These are phyloP conservation scores for Taphrina flavorubra DNA, from an alignment of 1,139 yeast species.

Conservation along the genomic window DNA sequence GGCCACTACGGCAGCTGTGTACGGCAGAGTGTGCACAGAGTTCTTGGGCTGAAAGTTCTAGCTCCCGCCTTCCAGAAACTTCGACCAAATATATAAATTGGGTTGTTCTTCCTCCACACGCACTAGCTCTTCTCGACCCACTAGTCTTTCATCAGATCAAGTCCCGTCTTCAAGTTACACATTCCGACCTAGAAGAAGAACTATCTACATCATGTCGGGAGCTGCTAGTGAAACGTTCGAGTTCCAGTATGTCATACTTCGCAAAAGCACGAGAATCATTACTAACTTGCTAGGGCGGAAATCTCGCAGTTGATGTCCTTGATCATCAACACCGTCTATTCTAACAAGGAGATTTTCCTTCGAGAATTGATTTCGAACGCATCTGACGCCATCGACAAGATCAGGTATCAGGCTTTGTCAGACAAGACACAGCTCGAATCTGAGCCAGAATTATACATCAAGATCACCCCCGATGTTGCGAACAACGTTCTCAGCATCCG, in stretches of 20 bases:
- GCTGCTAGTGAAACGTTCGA: conserved; percentile 54
- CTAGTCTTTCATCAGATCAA: conserved; percentile 11
- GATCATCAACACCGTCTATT: conserved; percentile 99
- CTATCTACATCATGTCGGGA: conserved; percentile 15
- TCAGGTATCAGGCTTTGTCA: conserved; percentile 93
- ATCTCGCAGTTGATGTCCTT: conserved; percentile 99
- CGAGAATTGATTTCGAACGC: conserved; percentile 99
- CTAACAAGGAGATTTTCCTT: conserved; percentile 98
- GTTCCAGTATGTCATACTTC: conserved; percentile 61
- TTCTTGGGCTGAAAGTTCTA: conserved; percentile 8
- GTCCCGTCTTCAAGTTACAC: neutral
- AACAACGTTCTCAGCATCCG: conserved; percentile 93
- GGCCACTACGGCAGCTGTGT: too few species aligned
- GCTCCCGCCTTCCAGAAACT: conserved; percentile 22
- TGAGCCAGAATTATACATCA: conserved; percentile 95
- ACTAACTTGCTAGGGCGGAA: conserved; percentile 70
- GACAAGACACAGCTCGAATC: conserved; percentile 91
- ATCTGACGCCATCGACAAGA: conserved; percentile 94
- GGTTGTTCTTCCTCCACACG: conserved; percentile 2
- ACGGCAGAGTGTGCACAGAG: too few species aligned
- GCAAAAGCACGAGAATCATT: neutral
- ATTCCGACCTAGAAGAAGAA: neutral
- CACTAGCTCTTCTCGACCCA: neutral
- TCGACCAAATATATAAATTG: conserved; percentile 19
- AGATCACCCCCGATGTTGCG: conserved; percentile 96